Evolutionary conservation across 148 eudicot species (phyloP).

Genomic region (Spergularia bocconei): DNA sequence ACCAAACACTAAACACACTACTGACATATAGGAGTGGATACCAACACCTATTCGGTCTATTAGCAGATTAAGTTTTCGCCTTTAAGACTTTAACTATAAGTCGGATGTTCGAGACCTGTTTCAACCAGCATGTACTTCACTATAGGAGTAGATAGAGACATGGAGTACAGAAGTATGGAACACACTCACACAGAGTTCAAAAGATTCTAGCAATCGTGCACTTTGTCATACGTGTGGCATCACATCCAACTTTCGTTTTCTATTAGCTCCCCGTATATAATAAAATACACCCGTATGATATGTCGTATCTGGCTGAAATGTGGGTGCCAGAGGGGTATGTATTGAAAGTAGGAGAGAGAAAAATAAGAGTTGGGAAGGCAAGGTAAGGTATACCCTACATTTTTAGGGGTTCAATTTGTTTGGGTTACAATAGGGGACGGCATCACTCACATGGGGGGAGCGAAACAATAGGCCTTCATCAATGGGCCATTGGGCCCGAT

Average conservation of each 20-base stretch:
- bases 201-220: conserved; percentile 29
- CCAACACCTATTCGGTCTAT: no score
- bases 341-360: neutral
- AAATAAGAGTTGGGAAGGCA: neutral
- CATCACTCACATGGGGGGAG: conserved; percentile 28
- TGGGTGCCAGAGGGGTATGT: neutral
- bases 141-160: neutral
- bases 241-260: conserved; percentile 7
- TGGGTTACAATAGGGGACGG: conserved; percentile 23
- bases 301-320: no score
- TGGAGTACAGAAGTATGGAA: conserved; percentile 7
- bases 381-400: conserved; percentile 13
- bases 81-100: no score
- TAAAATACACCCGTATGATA: neutral
- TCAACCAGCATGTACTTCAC: no score
- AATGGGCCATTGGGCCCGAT: neutral
- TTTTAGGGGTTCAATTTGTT: conserved; percentile 15
- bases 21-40: no score
- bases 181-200: conserved; percentile 10
- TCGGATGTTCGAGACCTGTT: no score
- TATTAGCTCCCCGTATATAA: neutral
- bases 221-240: conserved; percentile 32
- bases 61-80: no score
- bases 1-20: no score
- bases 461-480: no score